phyloP scores from a whole-genome alignment of 208 protist species.

The Naegleria lovaniensis region DNA sequence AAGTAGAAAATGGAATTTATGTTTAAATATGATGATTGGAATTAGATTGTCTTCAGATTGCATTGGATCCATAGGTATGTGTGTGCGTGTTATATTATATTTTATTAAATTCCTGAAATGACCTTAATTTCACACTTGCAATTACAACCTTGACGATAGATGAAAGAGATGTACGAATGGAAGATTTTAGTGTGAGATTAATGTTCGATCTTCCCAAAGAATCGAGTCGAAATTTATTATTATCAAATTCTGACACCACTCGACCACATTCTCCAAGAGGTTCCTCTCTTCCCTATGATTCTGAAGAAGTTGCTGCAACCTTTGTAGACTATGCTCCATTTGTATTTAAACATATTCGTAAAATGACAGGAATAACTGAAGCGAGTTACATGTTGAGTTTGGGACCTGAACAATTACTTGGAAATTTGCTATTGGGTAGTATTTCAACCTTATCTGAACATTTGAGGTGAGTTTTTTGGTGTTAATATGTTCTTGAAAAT shows the following conservation, averaged over 20 bases:
- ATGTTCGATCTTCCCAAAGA: neutral
- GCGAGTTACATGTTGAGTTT: neutral
- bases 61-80: neutral
- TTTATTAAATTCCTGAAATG: too few species aligned
- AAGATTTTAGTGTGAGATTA: neutral
- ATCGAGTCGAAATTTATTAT: neutral
- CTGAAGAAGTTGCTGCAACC: neutral
- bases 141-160: too few species aligned
- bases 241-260: neutral
- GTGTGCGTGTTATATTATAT: too few species aligned
- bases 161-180: neutral
- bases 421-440: neutral
- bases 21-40: neutral
- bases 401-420: neutral
- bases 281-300: too few species aligned
- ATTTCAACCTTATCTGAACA: neutral
- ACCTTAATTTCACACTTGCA: too few species aligned
- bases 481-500: too few species aligned
- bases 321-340: slow-evolving; percentile 5
- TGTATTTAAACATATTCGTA: neutral
- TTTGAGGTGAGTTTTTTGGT: too few species aligned
- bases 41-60: neutral
- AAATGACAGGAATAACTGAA: neutral
- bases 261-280: too few species aligned
- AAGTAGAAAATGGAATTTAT: neutral